phyloP scores from a whole-genome alignment of 768 basidiomycete genomes.

The Leccinum fibrillosum region DNA sequence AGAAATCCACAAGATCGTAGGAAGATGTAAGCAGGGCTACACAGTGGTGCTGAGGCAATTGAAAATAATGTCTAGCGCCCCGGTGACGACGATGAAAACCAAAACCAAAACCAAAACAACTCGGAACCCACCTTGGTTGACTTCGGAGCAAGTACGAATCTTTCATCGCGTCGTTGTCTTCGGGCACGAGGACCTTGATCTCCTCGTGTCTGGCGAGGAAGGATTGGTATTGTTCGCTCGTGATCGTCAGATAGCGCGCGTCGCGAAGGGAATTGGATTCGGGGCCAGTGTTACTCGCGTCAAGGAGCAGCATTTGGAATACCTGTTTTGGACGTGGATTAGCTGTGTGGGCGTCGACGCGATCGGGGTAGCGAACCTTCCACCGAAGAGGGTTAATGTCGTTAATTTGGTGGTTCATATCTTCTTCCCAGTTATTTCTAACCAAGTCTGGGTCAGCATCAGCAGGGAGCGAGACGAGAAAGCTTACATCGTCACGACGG shows the following conservation, averaged over 20 bases:
- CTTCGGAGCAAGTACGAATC: constrained; percentile 33
- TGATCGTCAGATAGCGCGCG: constrained; percentile 26
- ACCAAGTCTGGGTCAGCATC: neutral
- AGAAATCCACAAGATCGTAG: no score
- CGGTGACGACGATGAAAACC: no score
- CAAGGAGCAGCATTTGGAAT: constrained; percentile 29
- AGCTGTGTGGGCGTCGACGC: neutral
- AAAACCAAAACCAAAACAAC: no score
- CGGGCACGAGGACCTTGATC: constrained; percentile 31
- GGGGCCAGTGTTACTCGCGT: constrained; percentile 28
- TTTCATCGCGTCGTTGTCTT: constrained; percentile 37
- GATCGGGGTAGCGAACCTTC: constrained; percentile 27
- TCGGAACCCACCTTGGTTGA: no score
- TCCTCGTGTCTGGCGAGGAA: constrained; percentile 31
- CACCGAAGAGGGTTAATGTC: constrained; percentile 30
- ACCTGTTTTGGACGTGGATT: constrained; percentile 14
- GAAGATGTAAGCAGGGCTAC: no score
- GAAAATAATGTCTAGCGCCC: no score
- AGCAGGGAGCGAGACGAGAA: neutral
- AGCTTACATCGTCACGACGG: constrained; percentile 28
- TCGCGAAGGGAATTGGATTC: constrained; percentile 27
- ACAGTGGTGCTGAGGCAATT: no score
- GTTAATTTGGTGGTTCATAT: constrained; percentile 33
- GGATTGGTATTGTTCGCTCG: constrained; percentile 30
- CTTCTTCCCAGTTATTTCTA: constrained; percentile 34